Evolutionary conservation across 768 basidiomycete species (phyloP), one percentile per base, ranked within the genome.

Genomic region (Leccinum variicolor): DNA sequence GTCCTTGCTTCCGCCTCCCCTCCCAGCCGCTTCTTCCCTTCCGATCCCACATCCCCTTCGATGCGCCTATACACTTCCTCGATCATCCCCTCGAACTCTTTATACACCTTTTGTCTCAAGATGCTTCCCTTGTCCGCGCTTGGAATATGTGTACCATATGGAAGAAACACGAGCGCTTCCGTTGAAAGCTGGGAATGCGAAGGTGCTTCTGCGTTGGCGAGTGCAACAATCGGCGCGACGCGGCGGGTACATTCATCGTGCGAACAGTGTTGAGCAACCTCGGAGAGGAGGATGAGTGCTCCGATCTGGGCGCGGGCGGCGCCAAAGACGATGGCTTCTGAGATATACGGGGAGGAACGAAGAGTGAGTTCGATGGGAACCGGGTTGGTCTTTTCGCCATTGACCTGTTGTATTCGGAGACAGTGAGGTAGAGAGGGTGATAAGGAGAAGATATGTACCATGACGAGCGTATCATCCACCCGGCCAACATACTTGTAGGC

Each of bases 321-420:
- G 11, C 83, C 83, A 43, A 84, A 84, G 51, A 84, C 77, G 61
- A 84, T 76, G 29, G 79, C 81, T 53, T 84, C 83, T 0, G 73
- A 67, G 17, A 46, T 46, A 39, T 39, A 39, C 17, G 80, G 76
- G 4, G 69, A 69, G 3, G 81, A 81, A 19, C 79, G 79, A 54
- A 84, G 76, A 19, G 74, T 70, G 39, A 81, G 73, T 61, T 83
- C 82, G 53, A 83, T 81, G 0, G 82, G 81, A 5, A 81, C 78
- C 6, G 81, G 81, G 59, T 82, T 82, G 10, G 80, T 82, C 71
- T 84, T 84, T 68, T 84, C 82, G 7, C 83, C 81, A 11, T 69
- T 69, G 1, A 71, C 62, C 68, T 69, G n/a, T 10, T 74, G 11
- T 67, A 15, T 2, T 74, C 61, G 9, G 70, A 70, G 9, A 13